Percentiles rank a stretch among this genome's conserved stretches.
phyloP scores from a whole-genome alignment of 2,329 filamentous ascomycete species.

The Teratosphaeria epicoccoides region DNA sequence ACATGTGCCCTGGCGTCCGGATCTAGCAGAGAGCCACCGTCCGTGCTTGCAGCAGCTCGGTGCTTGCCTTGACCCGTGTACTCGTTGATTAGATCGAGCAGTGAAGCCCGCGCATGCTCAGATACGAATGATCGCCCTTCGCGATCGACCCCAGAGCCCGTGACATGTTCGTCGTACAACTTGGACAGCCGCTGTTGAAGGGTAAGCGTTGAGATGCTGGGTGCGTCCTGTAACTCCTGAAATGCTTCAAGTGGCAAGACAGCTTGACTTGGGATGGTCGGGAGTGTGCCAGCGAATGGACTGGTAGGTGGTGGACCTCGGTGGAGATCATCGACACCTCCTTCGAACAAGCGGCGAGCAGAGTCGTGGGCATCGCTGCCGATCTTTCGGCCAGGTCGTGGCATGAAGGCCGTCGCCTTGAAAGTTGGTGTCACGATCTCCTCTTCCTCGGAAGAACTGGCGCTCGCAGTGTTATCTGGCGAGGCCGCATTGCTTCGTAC shows the following conservation, averaged over 20 bases:
- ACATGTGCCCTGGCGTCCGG: constrained; percentile 9
- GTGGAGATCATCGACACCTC: constrained; percentile 4
- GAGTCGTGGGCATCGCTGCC: constrained; percentile 3
- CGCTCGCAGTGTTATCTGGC: constrained; percentile 12
- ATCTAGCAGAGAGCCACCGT: constrained; percentile 3
- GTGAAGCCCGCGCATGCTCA: constrained; percentile 5
- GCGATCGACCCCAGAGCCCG: not conserved
- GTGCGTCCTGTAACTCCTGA: not conserved
- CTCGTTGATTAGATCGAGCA: constrained; percentile 10
- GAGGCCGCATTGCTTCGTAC: constrained; percentile 14
- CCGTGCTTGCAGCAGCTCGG: constrained; percentile 3
- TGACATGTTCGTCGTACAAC: constrained; percentile 3
- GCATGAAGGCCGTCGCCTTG: constrained; percentile 1
- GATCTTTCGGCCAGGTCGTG: not conserved
- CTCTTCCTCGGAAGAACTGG: constrained; percentile 15
- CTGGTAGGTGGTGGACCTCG: constrained; percentile 16
- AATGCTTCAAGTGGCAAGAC: constrained; percentile 6
- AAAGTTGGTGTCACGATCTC: constrained; percentile 15
- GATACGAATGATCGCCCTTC: not conserved
- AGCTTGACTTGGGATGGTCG: constrained; percentile 19
- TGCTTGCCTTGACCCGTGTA: constrained; percentile 7
- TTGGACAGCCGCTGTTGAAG: constrained; percentile 8
- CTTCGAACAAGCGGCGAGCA: constrained; percentile 7
- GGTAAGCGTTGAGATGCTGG: constrained; percentile 4
- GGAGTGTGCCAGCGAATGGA: constrained; percentile 15